Conservation (phyloP, 805 yeast species). For the Kuraishia molischiana region DNA sequence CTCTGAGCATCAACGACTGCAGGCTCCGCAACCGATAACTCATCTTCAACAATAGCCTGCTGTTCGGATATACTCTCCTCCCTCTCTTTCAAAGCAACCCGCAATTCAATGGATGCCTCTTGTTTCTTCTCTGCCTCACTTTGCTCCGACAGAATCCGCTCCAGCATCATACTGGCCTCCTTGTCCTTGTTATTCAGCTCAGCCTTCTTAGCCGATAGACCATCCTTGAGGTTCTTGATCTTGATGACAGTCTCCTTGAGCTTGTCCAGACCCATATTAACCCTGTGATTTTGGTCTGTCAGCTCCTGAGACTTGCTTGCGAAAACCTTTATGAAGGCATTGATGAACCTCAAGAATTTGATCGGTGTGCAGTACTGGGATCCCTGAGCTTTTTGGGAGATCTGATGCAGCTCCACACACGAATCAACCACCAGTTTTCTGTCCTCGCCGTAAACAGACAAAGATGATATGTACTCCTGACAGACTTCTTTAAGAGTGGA, state of each 20-base stretch:
- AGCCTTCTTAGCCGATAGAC: slow-evolving; percentile 41
- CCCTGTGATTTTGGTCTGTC: slow-evolving; percentile 62
- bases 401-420: slow-evolving; percentile 35
- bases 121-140: slow-evolving; percentile 88
- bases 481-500: slow-evolving; percentile 43
- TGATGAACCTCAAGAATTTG: slow-evolving; percentile 37
- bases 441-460: slow-evolving; percentile 41
- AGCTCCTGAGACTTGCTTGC: slow-evolving; percentile 32
- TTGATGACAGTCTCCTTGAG: slow-evolving; percentile 68
- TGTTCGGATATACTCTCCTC: slow-evolving; percentile 51
- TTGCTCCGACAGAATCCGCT: slow-evolving; percentile 72
- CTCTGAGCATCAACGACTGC: slow-evolving; percentile 74
- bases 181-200: slow-evolving; percentile 44
- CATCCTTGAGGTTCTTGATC: slow-evolving; percentile 49
- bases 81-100: slow-evolving; percentile 56
- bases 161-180: slow-evolving; percentile 64
- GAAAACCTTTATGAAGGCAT: slow-evolving; percentile 33
- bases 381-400: slow-evolving; percentile 2
- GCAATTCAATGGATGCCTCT: slow-evolving; percentile 74
- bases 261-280: slow-evolving; percentile 64
- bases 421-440: slow-evolving; percentile 30
- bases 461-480: background rate
- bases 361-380: slow-evolving; percentile 36
- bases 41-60: slow-evolving; percentile 42
- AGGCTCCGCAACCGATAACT: slow-evolving; percentile 74